These are phyloP conservation scores for Metarhizium humberi DNA, from an alignment of 2,329 filamentous ascomycete species.

Conservation along the genomic window DNA sequence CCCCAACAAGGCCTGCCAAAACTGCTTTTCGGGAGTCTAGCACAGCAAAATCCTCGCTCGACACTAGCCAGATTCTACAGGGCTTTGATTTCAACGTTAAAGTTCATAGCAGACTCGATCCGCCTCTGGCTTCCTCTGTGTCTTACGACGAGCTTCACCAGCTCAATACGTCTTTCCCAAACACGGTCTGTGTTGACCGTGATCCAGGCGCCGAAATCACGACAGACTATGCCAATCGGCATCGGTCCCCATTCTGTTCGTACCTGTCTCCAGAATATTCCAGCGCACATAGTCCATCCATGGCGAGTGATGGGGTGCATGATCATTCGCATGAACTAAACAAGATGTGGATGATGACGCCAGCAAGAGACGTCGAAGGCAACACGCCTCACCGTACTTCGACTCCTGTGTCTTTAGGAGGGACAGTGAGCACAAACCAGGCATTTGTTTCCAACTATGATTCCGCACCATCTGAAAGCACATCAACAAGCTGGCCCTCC, in stretches of 20 bases:
- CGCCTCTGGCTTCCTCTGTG: neutral
- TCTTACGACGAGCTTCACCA: neutral
- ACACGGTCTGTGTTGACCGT: neutral
- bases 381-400: neutral
- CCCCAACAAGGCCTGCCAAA: neutral
- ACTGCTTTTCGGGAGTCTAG: neutral
- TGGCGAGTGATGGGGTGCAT: conserved; percentile 4
- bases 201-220: neutral
- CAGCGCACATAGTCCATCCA: conserved; percentile 3
- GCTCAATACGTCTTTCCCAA: neutral
- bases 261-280: conserved; percentile 4
- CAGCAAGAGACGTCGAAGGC: neutral
- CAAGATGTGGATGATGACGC: neutral
- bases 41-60: neutral
- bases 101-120: neutral
- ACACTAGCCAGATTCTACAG: neutral
- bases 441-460: neutral
- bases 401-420: neutral
- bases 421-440: neutral
- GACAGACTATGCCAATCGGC: neutral
- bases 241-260: neutral
- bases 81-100: neutral
- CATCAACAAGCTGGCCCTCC: neutral
- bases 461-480: neutral
- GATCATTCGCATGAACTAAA: neutral